Evolutionary conservation across 257 asterid genomes (phyloP), one percentile per base, ranked within the genome.

Genomic region (Nemophila menziesii): DNA sequence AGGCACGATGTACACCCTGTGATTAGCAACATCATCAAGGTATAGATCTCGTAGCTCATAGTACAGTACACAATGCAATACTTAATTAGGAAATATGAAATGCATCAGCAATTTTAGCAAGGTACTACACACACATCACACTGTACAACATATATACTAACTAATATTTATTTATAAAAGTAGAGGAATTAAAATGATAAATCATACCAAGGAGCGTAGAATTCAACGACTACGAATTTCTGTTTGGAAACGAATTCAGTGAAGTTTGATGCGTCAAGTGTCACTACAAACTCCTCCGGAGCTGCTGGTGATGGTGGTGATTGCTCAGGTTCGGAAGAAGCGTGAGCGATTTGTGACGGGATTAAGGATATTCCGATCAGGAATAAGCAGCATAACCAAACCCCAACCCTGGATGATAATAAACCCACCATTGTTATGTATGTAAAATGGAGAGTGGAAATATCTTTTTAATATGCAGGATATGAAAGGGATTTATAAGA

Each of bases 141-240:
- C 2, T 2, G 36, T 29, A 2, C 9, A 29, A 29, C 36, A 29
- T 1, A 29, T 29, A 10, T 10, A 29, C 12, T 2, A 10, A 29
- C 12, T 5, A 29, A 29, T n/a, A n/a, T 2, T 29, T 7, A 29
- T 29, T 29, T 7, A 2, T 2, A 29, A 29, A 29, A 29, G 12
- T 2, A 2, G 1, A 29, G 12, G 12, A 29, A 29, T 9, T 4
- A 29, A 29, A 5, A 29, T 2, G 36, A 7, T 2, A 29, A 29
- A 29, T 2, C 7, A 29, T 67, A 82, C 96, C 96, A 86, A 20
- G 96, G 96, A 33, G 96, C 89, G 69, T 86, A 86, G 43, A 86
- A 86, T 15, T 86, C 93, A 53, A 86, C 86, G 55, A 86, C 81
- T 58, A 86, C 19, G 70, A 86, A 86, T 67, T 78, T 81, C 47